A percentile compares a stretch with the other conserved stretches of the same genome.
Conservation (phyloP, 305 asterid genomes). For the Fraxinus floribunda region DNA sequence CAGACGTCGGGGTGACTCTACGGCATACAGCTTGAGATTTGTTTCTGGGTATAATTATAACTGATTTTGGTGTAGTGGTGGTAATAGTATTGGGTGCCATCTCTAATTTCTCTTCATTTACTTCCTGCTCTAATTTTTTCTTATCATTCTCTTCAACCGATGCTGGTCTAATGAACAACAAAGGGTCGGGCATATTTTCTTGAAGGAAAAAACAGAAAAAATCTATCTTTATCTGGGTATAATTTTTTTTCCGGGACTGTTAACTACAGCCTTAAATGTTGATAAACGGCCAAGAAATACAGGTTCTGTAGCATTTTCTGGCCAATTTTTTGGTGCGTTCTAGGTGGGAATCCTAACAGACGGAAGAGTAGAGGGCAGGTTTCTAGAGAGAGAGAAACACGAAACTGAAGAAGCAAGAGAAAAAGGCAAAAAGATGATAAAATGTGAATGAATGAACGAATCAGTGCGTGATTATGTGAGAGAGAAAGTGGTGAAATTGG, state of each 20-base stretch:
- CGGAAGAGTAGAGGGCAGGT: conserved; percentile 30
- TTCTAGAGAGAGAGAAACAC: conserved; percentile 20
- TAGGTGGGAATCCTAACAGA: conserved; percentile 35
- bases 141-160: conserved; percentile 22
- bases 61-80: conserved; percentile 59
- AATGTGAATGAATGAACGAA: conserved; percentile 2
- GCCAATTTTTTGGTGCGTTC: not conserved
- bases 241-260: not conserved
- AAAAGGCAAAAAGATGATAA: not conserved
- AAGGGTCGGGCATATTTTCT: conserved; percentile 49
- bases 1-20: conserved; percentile 51
- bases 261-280: conserved; percentile 21
- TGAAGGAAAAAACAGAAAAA: not conserved
- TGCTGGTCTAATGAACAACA: conserved; percentile 22
- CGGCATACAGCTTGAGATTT: conserved; percentile 65
- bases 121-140: conserved; percentile 26
- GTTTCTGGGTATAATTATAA: conserved; percentile 53
- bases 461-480: conserved; percentile 28
- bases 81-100: conserved; percentile 31
- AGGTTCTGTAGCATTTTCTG: conserved; percentile 39
- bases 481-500: conserved; percentile 11
- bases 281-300: conserved; percentile 10
- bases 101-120: conserved; percentile 21
- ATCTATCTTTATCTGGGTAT: not conserved
- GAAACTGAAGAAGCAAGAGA: conserved; percentile 18